Evolutionary conservation across 768 basidiomycete species (phyloP).

Genomic region (Collybia mongolica): DNA sequence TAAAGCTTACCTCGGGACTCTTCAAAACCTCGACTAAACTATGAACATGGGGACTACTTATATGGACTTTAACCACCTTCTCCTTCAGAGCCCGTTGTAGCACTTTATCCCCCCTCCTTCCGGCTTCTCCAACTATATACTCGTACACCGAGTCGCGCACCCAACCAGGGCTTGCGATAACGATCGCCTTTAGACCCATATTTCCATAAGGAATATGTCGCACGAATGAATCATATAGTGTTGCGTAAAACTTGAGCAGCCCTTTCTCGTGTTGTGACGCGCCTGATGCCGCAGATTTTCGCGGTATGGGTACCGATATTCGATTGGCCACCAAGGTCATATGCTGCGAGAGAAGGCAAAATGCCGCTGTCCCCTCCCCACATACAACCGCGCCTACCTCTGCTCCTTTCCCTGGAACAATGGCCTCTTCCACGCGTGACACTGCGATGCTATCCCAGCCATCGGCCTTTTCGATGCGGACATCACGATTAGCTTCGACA

Average conservation of each 20-base stretch:
- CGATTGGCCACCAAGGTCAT: conserved; percentile 94
- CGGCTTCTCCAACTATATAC: conserved; percentile 81
- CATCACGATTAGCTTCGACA: conserved; percentile 86
- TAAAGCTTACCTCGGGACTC: conserved; percentile 77
- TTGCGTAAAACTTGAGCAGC: conserved; percentile 76
- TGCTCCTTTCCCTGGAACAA: conserved; percentile 90
- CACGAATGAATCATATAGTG: conserved; percentile 82
- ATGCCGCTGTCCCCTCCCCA: conserved; percentile 92
- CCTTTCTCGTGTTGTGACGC: conserved; percentile 93
- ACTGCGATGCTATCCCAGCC: conserved; percentile 94
- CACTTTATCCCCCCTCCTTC: conserved; percentile 75
- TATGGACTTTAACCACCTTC: conserved; percentile 88
- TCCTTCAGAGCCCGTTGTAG: conserved; percentile 73
- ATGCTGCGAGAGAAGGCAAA: conserved; percentile 94
- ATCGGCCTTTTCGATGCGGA: conserved; percentile 81
- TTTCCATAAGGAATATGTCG: conserved; percentile 87
- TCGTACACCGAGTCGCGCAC: conserved; percentile 86
- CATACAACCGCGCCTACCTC: conserved; percentile 96
- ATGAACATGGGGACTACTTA: conserved; percentile 93
- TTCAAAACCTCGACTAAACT: conserved; percentile 92
- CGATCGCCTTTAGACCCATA: conserved; percentile 77
- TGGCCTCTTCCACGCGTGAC: conserved; percentile 81
- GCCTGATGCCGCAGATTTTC: conserved; percentile 83
- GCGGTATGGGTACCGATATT: conserved; percentile 84
- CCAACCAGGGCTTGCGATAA: conserved; percentile 97